Evolutionary conservation across 331 rosid genomes (phyloP).

Genomic region (Malus hybrid): DNA sequence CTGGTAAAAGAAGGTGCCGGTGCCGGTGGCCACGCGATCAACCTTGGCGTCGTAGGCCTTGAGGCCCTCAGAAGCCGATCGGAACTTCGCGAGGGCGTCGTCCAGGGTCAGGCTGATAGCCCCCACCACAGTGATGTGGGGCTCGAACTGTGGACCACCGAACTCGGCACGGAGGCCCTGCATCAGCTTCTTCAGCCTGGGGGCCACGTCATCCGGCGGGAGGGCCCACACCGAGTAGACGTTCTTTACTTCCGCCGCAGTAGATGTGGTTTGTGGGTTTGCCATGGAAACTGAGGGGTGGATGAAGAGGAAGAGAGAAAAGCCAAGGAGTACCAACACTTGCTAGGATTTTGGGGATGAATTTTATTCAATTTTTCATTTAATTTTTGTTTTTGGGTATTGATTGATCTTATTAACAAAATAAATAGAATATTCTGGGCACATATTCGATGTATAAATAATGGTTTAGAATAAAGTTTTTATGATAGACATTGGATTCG

Average conservation of each 20-base stretch:
- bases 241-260: neutral
- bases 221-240: slow-evolving; percentile 77
- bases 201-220: slow-evolving; percentile 52
- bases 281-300: no score
- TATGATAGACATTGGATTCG: no score
- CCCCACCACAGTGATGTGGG: slow-evolving; percentile 76
- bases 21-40: neutral
- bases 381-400: no score
- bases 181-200: slow-evolving; percentile 41
- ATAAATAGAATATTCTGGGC: no score
- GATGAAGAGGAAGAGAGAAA: no score
- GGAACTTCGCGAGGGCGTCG: slow-evolving; percentile 37
- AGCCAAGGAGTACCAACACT: no score
- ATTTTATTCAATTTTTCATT: no score
- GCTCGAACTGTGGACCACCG: slow-evolving; percentile 64
- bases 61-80: slow-evolving; percentile 2
- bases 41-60: neutral
- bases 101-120: slow-evolving; percentile 40
- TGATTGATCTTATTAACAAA: no score
- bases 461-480: no score
- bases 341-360: no score
- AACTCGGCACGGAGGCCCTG: slow-evolving; percentile 51
- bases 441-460: no score
- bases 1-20: neutral
- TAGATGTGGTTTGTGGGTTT: no score